A percentile compares a stretch with the other conserved stretches of the same genome.
These are phyloP conservation scores for Boletellus emodensis DNA, from an alignment of 768 basidiomycete species.

Conservation along the genomic window DNA sequence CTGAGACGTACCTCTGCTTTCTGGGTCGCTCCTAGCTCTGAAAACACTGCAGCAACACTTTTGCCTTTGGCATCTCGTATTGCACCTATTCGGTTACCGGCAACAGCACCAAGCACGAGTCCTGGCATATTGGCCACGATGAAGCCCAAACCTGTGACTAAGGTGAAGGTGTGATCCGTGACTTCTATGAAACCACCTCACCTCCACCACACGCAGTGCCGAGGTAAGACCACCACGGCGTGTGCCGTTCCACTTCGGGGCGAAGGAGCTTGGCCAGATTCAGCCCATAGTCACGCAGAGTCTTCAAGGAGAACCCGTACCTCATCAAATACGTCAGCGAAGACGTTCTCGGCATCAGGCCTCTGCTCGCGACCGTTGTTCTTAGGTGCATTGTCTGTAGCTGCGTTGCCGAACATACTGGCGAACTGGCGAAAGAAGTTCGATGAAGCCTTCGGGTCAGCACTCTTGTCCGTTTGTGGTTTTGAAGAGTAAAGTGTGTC, in stretches of 20 bases:
- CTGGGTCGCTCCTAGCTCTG: conserved; percentile 66
- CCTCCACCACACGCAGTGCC: conserved; percentile 70
- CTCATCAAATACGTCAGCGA: conserved; percentile 90
- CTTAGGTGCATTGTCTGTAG: conserved; percentile 26
- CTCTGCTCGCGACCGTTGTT: conserved; percentile 38
- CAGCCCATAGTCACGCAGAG: neutral
- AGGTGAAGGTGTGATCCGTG: conserved; percentile 33
- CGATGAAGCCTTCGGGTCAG: conserved; percentile 62
- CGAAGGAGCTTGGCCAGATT: conserved; percentile 56
- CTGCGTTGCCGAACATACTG: conserved; percentile 55
- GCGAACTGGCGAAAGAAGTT: conserved; percentile 78
- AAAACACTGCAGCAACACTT: conserved; percentile 86
- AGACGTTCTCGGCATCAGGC: conserved; percentile 78
- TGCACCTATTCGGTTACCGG: conserved; percentile 88
- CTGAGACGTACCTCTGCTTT: conserved; percentile 73
- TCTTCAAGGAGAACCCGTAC: conserved; percentile 36
- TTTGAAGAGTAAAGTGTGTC: conserved; percentile 62
- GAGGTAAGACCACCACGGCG: conserved; percentile 72
- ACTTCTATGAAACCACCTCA: conserved; percentile 14
- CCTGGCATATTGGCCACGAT: conserved; percentile 81
- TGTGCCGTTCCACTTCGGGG: conserved; percentile 71
- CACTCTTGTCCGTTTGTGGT: conserved; percentile 45
- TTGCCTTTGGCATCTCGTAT: conserved; percentile 93
- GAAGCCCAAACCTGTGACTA: conserved; percentile 31
- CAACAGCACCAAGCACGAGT: conserved; percentile 77